These are phyloP conservation scores for Pueraria montana DNA, from an alignment of 306 rosid species.

Conservation along the genomic window DNA sequence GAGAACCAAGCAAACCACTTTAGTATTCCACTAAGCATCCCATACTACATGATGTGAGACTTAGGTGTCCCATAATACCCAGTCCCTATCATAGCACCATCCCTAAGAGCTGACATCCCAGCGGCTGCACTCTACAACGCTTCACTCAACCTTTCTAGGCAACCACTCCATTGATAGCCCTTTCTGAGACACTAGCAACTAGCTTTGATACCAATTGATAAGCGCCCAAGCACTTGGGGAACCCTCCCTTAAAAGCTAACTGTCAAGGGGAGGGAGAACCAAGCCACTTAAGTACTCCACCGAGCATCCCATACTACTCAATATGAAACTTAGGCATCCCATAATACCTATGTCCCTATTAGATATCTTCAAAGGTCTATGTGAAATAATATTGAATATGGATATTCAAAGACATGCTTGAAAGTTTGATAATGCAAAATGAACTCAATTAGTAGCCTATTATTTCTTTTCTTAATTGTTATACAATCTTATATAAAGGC, in stretches of 20 bases:
- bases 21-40: not conserved
- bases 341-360: not conserved
- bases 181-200: no score
- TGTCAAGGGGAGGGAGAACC: not conserved
- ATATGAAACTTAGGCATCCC: not conserved
- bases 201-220: no score
- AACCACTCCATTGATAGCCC: no score
- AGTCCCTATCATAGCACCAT: no score
- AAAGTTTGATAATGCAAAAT: constrained; percentile 11
- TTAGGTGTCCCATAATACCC: no score
- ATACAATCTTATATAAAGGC: not conserved
- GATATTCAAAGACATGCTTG: not conserved
- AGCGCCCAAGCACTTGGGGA: not conserved
- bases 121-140: no score
- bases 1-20: not conserved
- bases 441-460: not conserved
- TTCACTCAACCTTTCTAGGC: no score
- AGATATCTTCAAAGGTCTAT: not conserved
- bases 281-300: not conserved
- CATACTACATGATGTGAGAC: not conserved
- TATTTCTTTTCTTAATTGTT: not conserved
- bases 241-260: no score
- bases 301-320: not conserved
- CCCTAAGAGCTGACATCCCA: no score
- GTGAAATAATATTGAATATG: not conserved